phyloP scores from a whole-genome alignment of 2,329 filamentous ascomycete species.

The Beauveria rudraprayagi region DNA sequence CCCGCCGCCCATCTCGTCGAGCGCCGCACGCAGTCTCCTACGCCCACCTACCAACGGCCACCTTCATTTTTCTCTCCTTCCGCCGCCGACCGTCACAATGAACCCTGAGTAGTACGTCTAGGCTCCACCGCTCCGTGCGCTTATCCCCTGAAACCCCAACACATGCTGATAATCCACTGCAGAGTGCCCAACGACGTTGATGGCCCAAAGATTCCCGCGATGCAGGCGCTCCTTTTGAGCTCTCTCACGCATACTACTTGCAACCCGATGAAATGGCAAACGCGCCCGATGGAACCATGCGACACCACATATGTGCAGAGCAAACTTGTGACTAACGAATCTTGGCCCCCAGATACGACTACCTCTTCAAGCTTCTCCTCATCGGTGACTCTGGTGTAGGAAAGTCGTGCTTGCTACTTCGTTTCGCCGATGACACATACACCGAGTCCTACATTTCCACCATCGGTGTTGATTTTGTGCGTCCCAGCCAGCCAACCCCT shows the following conservation, averaged over 20 bases:
- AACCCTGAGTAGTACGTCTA: slow-evolving; percentile 83
- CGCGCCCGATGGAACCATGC: slow-evolving; percentile 1
- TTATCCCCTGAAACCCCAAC: slow-evolving; percentile 18
- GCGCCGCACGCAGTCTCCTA: not conserved
- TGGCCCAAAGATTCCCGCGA: not conserved
- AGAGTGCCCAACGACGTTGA: slow-evolving; percentile 7
- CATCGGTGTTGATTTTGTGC: slow-evolving; percentile 97
- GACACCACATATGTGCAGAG: slow-evolving; percentile 1
- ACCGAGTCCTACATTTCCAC: slow-evolving; percentile 99
- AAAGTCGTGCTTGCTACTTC: slow-evolving; percentile 97
- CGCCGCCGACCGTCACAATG: slow-evolving; percentile 50
- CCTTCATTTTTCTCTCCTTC: slow-evolving; percentile 4
- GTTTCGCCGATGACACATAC: slow-evolving; percentile 98
- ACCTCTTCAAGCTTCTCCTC: slow-evolving; percentile 99
- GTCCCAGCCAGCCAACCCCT: slow-evolving; percentile 28
- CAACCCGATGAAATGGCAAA: not conserved
- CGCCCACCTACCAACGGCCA: not conserved
- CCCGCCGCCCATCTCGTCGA: not conserved
- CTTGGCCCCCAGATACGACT: slow-evolving; percentile 82
- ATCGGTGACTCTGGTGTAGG: slow-evolving; percentile 99
- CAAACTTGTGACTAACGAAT: slow-evolving; percentile 16
- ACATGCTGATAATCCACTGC: slow-evolving; percentile 13
- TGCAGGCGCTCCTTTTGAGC: not conserved
- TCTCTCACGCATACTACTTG: not conserved
- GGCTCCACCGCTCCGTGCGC: slow-evolving; percentile 16